These are phyloP conservation scores for Didymella arachidicola DNA, from an alignment of 2,329 filamentous ascomycete species.

Conservation along the genomic window DNA sequence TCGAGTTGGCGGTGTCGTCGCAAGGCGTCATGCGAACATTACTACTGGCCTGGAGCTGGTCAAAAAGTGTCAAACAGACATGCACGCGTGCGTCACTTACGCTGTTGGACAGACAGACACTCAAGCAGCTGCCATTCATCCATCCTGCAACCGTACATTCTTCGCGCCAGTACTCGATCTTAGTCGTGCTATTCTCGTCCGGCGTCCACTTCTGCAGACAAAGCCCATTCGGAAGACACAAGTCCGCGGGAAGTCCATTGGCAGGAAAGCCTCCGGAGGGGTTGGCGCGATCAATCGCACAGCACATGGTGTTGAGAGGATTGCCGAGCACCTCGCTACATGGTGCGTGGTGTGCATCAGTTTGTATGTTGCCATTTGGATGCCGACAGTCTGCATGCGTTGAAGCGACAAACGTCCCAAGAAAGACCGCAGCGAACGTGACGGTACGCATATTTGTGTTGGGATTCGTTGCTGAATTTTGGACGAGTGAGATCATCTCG, in stretches of 20 bases:
- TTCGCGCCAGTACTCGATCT: constrained; percentile 2
- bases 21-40: constrained; percentile 11
- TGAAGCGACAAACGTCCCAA: background rate
- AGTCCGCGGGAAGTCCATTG: constrained; percentile 3
- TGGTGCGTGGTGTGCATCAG: constrained; percentile 12
- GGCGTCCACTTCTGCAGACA: constrained; percentile 5
- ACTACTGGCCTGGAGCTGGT: background rate
- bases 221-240: constrained; percentile 10
- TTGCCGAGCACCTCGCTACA: constrained; percentile 5
- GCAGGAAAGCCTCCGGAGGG: background rate
- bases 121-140: constrained; percentile 13
- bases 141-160: constrained; percentile 9
- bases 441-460: background rate
- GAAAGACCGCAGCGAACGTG: background rate
- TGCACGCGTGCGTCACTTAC: background rate
- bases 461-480: background rate
- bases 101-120: constrained; percentile 12
- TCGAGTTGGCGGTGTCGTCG: constrained; percentile 12
- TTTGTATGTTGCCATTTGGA: constrained; percentile 12
- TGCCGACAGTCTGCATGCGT: constrained; percentile 9
- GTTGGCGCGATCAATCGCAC: constrained; percentile 8
- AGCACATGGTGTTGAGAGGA: constrained; percentile 18
- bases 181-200: background rate
- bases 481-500: background rate
- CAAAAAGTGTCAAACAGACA: background rate